Conservation (phyloP, 2,329 filamentous ascomycete species). For the Xylaria sp. region DNA sequence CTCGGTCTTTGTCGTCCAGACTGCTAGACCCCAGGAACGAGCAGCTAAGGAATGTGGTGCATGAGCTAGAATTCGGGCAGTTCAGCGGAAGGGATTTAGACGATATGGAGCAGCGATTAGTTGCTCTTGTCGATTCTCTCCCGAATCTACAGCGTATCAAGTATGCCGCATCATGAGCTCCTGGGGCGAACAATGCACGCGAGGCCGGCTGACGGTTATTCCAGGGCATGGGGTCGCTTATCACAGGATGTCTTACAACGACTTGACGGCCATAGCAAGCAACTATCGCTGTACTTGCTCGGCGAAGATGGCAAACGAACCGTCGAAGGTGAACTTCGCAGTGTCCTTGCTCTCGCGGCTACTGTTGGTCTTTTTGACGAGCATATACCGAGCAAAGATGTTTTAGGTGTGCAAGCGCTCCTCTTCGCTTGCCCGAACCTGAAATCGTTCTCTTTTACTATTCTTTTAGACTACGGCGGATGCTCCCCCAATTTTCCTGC, state of each 20-base stretch:
- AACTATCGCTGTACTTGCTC: slow-evolving; percentile 21
- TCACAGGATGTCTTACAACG: background rate
- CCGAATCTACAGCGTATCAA: slow-evolving; percentile 26
- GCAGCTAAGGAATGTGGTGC: slow-evolving; percentile 19
- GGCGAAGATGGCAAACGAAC: slow-evolving; percentile 14
- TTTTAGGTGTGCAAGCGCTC: background rate
- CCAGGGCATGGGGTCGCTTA: too few species aligned
- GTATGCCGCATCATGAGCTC: slow-evolving; percentile 2
- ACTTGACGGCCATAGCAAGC: background rate
- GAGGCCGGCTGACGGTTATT: background rate
- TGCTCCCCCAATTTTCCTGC: background rate
- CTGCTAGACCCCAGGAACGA: slow-evolving; percentile 10
- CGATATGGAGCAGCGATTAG: slow-evolving; percentile 15
- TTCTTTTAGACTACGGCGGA: background rate
- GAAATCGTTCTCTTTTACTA: background rate
- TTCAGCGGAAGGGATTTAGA: background rate
- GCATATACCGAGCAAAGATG: background rate
- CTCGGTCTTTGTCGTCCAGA: background rate
- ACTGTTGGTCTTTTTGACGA: too few species aligned
- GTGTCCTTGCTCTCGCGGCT: slow-evolving; percentile 7
- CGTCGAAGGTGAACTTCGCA: slow-evolving; percentile 2
- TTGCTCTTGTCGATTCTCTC: slow-evolving; percentile 17
- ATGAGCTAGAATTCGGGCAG: slow-evolving; percentile 20
- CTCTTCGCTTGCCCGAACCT: background rate
- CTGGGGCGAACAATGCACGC: too few species aligned